Evolutionary conservation across 352 stramenopile species (phyloP).

Genomic region (Plasmopara muralis): DNA sequence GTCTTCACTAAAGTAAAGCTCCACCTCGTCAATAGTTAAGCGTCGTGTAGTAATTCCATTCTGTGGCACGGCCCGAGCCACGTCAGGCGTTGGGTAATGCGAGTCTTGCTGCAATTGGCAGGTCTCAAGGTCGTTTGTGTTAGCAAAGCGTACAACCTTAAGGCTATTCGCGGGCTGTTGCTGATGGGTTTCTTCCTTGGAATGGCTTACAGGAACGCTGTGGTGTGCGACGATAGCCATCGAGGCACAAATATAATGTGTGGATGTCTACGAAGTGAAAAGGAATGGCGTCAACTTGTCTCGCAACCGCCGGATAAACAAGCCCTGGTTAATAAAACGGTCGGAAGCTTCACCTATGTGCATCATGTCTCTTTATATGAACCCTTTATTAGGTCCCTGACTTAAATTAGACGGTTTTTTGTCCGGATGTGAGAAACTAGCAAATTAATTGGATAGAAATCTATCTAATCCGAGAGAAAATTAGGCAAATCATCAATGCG

Average conservation of each 20-base stretch:
- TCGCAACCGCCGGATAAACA: no score
- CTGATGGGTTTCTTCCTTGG: constrained; percentile 3
- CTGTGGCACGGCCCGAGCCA: constrained; percentile 30
- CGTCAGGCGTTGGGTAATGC: constrained; percentile 40
- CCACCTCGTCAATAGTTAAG: constrained; percentile 57
- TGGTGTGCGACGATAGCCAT: constrained; percentile 9
- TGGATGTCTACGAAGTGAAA: no score
- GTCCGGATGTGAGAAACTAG: no score
- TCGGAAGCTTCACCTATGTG: no score
- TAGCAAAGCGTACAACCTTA: constrained; percentile 50
- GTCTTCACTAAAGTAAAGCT: constrained; percentile 59
- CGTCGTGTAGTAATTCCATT: constrained; percentile 40
- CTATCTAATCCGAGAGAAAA: no score
- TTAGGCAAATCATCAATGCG: no score
- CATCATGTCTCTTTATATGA: no score
- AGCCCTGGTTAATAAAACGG: no score
- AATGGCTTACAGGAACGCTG: background rate
- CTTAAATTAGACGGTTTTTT: no score
- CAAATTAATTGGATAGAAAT: no score
- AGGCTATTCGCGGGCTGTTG: constrained; percentile 10
- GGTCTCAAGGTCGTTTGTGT: constrained; percentile 30
- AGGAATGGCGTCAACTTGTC: no score
- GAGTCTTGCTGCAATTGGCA: constrained; percentile 24
- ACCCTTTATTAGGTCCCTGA: no score
- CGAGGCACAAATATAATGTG: background rate